These are phyloP conservation scores for Pleurotus platypus DNA, from an alignment of 768 basidiomycete genomes.

Conservation along the genomic window DNA sequence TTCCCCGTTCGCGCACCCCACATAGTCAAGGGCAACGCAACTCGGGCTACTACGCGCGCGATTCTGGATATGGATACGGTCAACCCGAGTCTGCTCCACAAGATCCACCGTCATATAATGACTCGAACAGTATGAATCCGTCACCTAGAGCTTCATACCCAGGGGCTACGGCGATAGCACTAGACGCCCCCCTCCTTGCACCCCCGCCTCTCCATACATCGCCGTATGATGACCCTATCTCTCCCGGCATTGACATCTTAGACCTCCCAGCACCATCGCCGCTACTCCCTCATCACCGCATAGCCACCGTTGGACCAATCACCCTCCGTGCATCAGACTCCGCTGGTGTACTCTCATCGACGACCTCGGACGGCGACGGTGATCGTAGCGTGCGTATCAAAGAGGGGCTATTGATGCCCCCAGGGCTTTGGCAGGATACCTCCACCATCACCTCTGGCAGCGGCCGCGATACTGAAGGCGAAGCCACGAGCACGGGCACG, in stretches of 20 bases:
- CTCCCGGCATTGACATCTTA: conserved; percentile 37
- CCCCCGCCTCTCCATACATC: too few relatives aligned
- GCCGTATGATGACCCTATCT: too few relatives aligned
- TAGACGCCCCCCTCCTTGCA: conserved; percentile 8
- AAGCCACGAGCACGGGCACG: conserved; percentile 15
- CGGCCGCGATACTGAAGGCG: neutral
- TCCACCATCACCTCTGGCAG: neutral
- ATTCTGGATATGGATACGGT: neutral
- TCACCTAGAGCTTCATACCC: neutral
- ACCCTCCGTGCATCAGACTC: neutral
- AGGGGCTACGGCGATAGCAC: neutral
- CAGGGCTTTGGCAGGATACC: conserved; percentile 1
- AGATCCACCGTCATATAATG: neutral
- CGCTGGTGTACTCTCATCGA: neutral
- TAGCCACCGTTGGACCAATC: neutral
- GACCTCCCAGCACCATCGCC: conserved; percentile 60
- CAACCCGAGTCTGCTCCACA: neutral
- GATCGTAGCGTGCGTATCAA: neutral
- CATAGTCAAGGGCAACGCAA: neutral
- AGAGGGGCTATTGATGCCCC: neutral
- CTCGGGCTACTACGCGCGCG: neutral
- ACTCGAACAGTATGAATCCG: neutral
- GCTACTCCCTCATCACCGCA: conserved; percentile 14
- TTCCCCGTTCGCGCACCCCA: neutral
- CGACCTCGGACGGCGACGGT: neutral